Evolutionary conservation across 768 basidiomycete species (phyloP).

Genomic region (Lactarius vividus): DNA sequence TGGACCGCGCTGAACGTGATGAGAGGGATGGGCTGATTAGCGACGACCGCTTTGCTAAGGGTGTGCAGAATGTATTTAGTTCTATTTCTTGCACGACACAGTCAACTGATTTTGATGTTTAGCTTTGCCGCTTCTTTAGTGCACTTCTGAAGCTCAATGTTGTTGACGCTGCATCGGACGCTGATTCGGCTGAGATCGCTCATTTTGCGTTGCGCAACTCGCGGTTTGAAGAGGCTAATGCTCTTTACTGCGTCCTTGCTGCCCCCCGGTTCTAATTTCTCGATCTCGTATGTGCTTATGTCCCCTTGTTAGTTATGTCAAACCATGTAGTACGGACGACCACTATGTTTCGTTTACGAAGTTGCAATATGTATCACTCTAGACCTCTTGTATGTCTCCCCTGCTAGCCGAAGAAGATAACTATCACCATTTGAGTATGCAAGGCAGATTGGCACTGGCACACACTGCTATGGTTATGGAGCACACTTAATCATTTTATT

Average conservation of each 20-base stretch:
- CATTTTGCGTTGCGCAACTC: slow-evolving; percentile 73
- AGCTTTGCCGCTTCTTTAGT: slow-evolving; percentile 77
- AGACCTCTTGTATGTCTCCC: slow-evolving; percentile 6
- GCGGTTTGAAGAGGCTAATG: slow-evolving; percentile 73
- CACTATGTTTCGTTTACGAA: slow-evolving; percentile 9
- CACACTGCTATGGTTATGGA: too few species aligned
- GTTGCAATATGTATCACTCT: slow-evolving; percentile 4
- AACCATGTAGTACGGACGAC: not conserved
- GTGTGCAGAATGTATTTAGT: slow-evolving; percentile 63
- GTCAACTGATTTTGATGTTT: slow-evolving; percentile 5
- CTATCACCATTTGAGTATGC: too few species aligned
- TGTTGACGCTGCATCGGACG: slow-evolving; percentile 60
- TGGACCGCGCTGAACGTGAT: slow-evolving; percentile 67
- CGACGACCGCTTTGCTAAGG: slow-evolving; percentile 71
- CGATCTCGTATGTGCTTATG: slow-evolving; percentile 11
- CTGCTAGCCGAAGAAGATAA: not conserved
- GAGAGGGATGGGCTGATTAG: slow-evolving; percentile 65
- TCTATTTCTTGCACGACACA: not conserved
- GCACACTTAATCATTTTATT: too few species aligned
- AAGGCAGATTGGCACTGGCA: too few species aligned
- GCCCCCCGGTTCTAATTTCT: slow-evolving; percentile 36
- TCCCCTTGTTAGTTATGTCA: slow-evolving; percentile 3
- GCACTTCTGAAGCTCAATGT: slow-evolving; percentile 66
- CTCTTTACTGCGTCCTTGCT: slow-evolving; percentile 65
- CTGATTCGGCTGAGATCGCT: slow-evolving; percentile 72